These are phyloP conservation scores for Eudorina sp. DNA, from an alignment of 139 green algal genomes.

Conservation along the genomic window DNA sequence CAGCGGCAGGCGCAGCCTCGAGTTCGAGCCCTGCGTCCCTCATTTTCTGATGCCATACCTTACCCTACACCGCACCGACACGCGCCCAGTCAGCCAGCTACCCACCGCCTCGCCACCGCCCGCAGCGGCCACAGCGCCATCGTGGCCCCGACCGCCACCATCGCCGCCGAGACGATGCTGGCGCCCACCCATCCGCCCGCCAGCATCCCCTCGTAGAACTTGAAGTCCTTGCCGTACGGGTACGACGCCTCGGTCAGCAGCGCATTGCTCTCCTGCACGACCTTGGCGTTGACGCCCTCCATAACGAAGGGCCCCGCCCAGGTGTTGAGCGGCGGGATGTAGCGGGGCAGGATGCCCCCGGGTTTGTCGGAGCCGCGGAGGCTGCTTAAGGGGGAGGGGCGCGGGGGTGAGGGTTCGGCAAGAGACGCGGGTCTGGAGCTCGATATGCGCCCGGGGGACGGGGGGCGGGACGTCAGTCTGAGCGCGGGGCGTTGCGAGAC, in stretches of 20 bases:
- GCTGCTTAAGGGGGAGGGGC: too few species aligned
- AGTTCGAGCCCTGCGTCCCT: too few species aligned
- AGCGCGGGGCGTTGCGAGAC: too few species aligned
- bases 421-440: too few species aligned
- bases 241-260: not conserved
- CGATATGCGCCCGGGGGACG: too few species aligned
- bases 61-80: too few species aligned
- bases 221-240: slow-evolving; percentile 71
- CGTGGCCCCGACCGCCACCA: slow-evolving; percentile 31
- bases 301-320: slow-evolving; percentile 77
- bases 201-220: slow-evolving; percentile 68
- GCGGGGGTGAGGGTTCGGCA: too few species aligned
- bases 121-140: slow-evolving; percentile 38
- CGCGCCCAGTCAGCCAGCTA: too few species aligned
- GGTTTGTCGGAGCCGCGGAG: slow-evolving; percentile 49
- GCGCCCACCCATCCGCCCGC: slow-evolving; percentile 37
- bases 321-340: slow-evolving; percentile 30
- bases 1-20: too few species aligned
- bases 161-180: not conserved
- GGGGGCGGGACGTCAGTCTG: too few species aligned
- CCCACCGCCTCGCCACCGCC: not conserved
- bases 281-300: slow-evolving; percentile 71
- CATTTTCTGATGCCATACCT: too few species aligned
- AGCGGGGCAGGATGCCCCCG: slow-evolving; percentile 39
- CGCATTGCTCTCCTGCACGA: slow-evolving; percentile 78